Conservation (phyloP, 208 protist species). For the Phytomonas sp. region DNA sequence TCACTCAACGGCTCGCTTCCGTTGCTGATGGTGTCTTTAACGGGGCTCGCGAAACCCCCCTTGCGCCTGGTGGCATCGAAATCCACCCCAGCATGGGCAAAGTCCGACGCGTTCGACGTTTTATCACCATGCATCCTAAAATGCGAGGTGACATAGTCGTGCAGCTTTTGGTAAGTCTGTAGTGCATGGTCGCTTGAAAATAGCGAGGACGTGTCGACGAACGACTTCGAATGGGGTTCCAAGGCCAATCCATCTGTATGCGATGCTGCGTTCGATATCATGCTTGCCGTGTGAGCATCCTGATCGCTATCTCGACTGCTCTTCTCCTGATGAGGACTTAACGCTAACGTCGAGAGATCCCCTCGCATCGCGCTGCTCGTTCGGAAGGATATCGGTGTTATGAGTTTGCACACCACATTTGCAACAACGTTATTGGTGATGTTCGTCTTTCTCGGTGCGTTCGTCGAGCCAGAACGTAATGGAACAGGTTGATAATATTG, state of each 20-base stretch:
- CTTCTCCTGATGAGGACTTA: not conserved
- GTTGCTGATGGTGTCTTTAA: not conserved
- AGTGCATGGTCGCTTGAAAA: not conserved
- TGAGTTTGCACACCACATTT: not conserved
- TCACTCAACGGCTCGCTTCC: not conserved
- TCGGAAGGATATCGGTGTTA: not conserved
- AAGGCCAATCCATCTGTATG: not conserved
- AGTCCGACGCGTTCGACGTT: not conserved
- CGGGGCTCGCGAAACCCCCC: not conserved
- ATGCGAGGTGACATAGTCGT: not conserved
- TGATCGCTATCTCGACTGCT: conserved; percentile 5
- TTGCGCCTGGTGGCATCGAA: not conserved
- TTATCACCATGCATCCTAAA: not conserved
- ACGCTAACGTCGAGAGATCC: not conserved
- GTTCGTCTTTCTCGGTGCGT: not conserved
- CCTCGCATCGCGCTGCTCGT: not conserved
- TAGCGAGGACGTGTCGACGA: not conserved
- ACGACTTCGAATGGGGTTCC: not conserved
- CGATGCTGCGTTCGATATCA: not conserved
- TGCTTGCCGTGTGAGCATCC: not conserved
- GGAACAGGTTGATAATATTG: not conserved
- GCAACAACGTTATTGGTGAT: not conserved
- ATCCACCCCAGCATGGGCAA: not conserved
- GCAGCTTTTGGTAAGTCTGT: not conserved
- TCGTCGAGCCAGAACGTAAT: not conserved